These are phyloP conservation scores for Gracilaria caudata DNA, from an alignment of 23 red algal species.

Conservation along the genomic window DNA sequence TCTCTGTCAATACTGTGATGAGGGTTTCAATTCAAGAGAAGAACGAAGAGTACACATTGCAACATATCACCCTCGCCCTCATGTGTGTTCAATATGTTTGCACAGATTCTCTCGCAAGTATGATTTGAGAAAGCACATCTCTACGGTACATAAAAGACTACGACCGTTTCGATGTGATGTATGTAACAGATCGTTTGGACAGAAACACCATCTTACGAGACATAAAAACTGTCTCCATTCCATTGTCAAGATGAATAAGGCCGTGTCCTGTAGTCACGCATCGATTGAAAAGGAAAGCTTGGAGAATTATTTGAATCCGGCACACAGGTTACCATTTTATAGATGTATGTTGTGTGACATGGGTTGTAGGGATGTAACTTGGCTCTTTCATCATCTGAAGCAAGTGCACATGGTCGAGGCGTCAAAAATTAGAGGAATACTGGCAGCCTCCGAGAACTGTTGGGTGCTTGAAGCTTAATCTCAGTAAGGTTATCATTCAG, in stretches of 20 bases:
- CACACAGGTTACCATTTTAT: constrained; percentile 12
- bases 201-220: constrained; percentile 63
- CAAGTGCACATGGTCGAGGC: too few species aligned
- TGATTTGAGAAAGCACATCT: constrained; percentile 47
- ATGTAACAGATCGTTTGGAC: constrained; percentile 54
- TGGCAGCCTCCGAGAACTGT: too few species aligned
- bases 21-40: constrained; percentile 4
- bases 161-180: constrained; percentile 52
- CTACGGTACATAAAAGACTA: constrained; percentile 46
- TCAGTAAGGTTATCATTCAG: too few species aligned
- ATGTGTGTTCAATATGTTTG: constrained; percentile 3
- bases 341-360: neutral
- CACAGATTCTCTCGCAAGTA: constrained; percentile 32
- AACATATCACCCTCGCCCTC: neutral
- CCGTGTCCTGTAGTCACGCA: neutral
- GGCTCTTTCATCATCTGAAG: neutral
- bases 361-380: neutral
- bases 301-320: constrained; percentile 24
- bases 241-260: constrained; percentile 23
- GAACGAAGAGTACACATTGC: constrained; percentile 9
- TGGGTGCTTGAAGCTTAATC: too few species aligned
- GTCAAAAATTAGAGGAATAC: too few species aligned
- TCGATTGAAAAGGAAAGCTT: constrained; percentile 42
- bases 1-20: neutral
- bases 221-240: constrained; percentile 60